Conservation (phyloP, 2,329 filamentous ascomycete genomes). For the Penicillium concentricum region DNA sequence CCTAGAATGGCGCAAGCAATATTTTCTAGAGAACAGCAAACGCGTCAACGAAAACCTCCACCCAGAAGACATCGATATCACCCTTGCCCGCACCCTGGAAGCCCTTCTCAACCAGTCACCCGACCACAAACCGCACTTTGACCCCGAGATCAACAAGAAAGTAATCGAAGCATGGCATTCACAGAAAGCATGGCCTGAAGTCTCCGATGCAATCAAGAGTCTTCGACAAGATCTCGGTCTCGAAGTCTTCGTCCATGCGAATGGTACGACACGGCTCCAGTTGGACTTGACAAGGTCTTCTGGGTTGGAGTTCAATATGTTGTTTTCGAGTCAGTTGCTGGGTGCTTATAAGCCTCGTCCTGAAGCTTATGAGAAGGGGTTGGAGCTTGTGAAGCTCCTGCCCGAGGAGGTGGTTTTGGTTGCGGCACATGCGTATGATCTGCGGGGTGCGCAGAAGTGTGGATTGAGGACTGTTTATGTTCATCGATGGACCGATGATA, state of each 20-base stretch:
- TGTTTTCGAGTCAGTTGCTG: constrained; percentile 55
- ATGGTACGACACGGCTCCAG: constrained; percentile 56
- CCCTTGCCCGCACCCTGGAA: constrained; percentile 46
- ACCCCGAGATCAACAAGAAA: constrained; percentile 15
- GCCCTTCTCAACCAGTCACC: constrained; percentile 32
- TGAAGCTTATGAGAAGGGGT: constrained; percentile 47
- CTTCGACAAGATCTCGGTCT: constrained; percentile 39
- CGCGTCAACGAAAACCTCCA: constrained; percentile 37
- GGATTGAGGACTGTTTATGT: constrained; percentile 57
- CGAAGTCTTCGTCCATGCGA: constrained; percentile 54
- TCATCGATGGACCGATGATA: constrained; percentile 55
- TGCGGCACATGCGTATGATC: constrained; percentile 56
- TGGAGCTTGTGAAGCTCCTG: constrained; percentile 46
- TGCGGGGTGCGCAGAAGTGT: constrained; percentile 48
- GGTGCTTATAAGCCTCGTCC: constrained; percentile 51
- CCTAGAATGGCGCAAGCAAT: constrained; percentile 52
- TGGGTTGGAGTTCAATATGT: constrained; percentile 50
- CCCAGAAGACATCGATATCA: constrained; percentile 54
- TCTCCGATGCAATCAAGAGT: constrained; percentile 41
- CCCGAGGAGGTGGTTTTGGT: constrained; percentile 54
- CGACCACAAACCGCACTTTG: constrained; percentile 17
- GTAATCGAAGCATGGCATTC: constrained; percentile 49
- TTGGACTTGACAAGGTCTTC: constrained; percentile 53
- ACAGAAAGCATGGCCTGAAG: constrained; percentile 54
- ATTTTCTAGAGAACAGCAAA: constrained; percentile 48